Base-by-base conservation (phyloP, 2,329 filamentous ascomycete species). In the Bipolaris cookei region DNA sequence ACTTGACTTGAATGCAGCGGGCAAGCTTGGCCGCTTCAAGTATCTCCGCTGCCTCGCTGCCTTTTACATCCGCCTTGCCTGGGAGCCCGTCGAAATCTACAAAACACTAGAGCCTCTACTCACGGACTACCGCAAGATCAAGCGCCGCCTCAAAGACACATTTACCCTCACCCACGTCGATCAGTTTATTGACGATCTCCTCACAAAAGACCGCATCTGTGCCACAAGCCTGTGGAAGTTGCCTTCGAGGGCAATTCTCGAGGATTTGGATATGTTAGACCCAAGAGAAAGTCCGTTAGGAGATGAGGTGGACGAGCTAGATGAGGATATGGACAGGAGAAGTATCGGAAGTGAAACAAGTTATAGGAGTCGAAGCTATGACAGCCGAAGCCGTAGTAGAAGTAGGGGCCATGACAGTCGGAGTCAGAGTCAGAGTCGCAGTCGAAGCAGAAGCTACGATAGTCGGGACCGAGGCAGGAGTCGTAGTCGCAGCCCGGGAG, bases 161-260 rank as follows among this genome's bases (percentile, higher is more conserved):
- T 93, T 90, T 62, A 83, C 80, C 11, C 76, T 99, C 66, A 95
- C 91, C 2, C 90, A 86, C 70, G 82, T 99, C 77, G 95, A 99
- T 76, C 89, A 94, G 67, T 98, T 99, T 75, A 87, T 98, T 53
- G 95, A 99, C 75, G 92, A 97, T 60, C 78, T 99, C 64, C 81
- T 99, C 61, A 90, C 86, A 0, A 96, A 96, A 78, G 91, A 96
- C 55, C 84, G 95, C 50, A 89, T 97, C 0, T 98, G 94, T 73
- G 94, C 88, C 35, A 98, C 95, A 3, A 96, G 89, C 71, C 74
- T 99, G 66, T 96, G 92, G 88, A 96, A 97, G 80, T 84, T 99
- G 83, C 91, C 93, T 3, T 87, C 87, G 58, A 83, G 95, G 66
- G 87, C 90, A 63, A 84, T 91, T 49, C 75, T 99, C 63, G 95